Percentiles rank a stretch among this genome's conserved stretches.
Conservation (phyloP, 2,329 filamentous ascomycete genomes). For the Cordyceps pruinosa region DNA sequence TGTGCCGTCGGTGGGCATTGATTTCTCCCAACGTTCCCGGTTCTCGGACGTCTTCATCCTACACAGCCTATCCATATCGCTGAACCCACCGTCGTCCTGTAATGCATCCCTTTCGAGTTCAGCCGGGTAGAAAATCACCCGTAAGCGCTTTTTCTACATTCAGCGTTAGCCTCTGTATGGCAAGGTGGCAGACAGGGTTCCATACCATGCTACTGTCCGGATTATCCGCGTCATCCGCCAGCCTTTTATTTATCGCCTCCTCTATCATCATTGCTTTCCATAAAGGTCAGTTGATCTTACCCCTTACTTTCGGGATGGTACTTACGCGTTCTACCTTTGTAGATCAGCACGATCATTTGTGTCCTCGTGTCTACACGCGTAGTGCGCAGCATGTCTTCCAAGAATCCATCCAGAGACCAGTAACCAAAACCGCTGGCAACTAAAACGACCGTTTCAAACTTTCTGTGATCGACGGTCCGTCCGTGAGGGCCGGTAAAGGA, state of each 20-base stretch:
- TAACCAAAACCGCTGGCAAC: not conserved
- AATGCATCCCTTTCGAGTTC: not conserved
- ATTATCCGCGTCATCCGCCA: not conserved
- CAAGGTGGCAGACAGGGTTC: not conserved
- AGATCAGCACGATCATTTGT: not conserved
- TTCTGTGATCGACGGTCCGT: not conserved
- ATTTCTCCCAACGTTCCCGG: not conserved
- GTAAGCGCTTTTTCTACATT: not conserved
- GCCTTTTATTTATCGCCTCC: not conserved
- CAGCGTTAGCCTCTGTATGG: not conserved
- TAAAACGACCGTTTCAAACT: not conserved
- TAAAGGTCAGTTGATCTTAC: not conserved
- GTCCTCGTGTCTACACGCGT: not conserved
- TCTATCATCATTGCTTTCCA: not conserved
- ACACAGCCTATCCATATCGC: not conserved
- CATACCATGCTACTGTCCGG: not conserved
- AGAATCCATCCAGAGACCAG: not conserved
- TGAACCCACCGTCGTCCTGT: not conserved
- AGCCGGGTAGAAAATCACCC: not conserved
- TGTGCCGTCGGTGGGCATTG: not conserved
- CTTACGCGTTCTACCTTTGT: not conserved
- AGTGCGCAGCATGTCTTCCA: not conserved
- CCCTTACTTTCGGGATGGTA: not conserved
- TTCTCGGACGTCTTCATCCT: not conserved
- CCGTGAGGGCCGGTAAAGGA: not conserved